phyloP scores from a whole-genome alignment of 345 rosid species.

The Gynandropsis gynandra region DNA sequence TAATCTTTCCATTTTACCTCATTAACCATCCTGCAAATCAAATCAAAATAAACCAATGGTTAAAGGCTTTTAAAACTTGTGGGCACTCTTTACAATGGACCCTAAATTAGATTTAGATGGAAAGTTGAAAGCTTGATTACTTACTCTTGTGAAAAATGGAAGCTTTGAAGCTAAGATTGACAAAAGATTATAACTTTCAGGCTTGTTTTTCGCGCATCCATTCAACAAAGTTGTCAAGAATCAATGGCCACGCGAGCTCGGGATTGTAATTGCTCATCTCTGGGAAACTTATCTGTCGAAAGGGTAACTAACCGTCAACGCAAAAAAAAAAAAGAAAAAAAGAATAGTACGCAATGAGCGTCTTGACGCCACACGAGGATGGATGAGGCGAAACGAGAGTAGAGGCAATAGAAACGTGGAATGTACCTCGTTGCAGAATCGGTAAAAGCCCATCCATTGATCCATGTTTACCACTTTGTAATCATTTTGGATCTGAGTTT shows the following conservation, averaged over 20 bases:
- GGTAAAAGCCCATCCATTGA: conserved; percentile 83
- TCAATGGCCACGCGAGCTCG: conserved; percentile 93
- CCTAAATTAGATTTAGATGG: too few relatives aligned
- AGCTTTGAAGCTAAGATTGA: conserved; percentile 2
- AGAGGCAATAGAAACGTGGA: conserved; percentile 1
- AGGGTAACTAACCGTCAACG: too few relatives aligned
- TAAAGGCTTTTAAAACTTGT: too few relatives aligned
- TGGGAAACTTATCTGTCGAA: conserved; percentile 80
- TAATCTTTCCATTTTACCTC: too few relatives aligned
- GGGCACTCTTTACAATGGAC: too few relatives aligned
- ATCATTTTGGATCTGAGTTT: conserved; percentile 70
- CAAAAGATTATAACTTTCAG: conserved; percentile 26
- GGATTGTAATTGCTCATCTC: conserved; percentile 72
- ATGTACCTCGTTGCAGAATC: conserved; percentile 91
- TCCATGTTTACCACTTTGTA: conserved; percentile 94
- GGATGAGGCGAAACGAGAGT: neutral
- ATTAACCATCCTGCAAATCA: too few relatives aligned
- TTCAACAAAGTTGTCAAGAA: conserved; percentile 97
- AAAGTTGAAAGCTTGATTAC: conserved; percentile 6
- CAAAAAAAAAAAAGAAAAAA: too few relatives aligned
- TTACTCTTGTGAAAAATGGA: conserved; percentile 24
- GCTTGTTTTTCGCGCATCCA: conserved; percentile 80
- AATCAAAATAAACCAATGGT: too few relatives aligned
- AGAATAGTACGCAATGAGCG: neutral
- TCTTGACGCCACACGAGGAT: neutral